phyloP scores from a whole-genome alignment of 768 basidiomycete species.

The Lactarius hengduanensis region DNA sequence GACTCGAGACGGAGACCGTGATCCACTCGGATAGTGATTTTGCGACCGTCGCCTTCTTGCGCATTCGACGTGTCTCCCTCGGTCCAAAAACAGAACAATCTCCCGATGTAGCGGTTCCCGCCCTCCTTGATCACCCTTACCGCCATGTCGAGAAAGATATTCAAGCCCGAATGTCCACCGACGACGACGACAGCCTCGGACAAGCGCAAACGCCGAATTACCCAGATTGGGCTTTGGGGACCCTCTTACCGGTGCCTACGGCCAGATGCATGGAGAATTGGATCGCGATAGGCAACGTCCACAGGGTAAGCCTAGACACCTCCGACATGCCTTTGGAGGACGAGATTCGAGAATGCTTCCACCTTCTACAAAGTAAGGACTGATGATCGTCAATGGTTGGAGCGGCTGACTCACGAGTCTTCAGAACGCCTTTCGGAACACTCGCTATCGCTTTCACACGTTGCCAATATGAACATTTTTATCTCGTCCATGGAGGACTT shows the following conservation, averaged over 20 bases:
- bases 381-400: background rate
- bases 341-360: conserved; percentile 72
- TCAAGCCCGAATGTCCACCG: background rate
- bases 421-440: conserved; percentile 54
- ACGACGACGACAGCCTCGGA: background rate
- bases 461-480: conserved; percentile 77
- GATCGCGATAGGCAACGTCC: conserved; percentile 66
- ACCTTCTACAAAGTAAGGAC: conserved; percentile 54
- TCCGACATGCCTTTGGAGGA: conserved; percentile 53
- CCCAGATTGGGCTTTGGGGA: conserved; percentile 22
- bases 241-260: conserved; percentile 17
- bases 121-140: conserved; percentile 51
- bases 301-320: conserved; percentile 29
- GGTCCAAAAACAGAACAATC: conserved; percentile 46
- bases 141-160: conserved; percentile 24
- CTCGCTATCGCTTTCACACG: conserved; percentile 53
- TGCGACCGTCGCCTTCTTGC: conserved; percentile 88
- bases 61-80: conserved; percentile 68
- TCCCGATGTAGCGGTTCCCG: conserved; percentile 43
- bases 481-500: conserved; percentile 84
- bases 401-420: conserved; percentile 10
- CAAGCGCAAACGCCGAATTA: conserved; percentile 1
- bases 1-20: conserved; percentile 64
- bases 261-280: conserved; percentile 52
- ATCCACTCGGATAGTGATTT: conserved; percentile 80